Evolutionary conservation across 768 basidiomycete species (phyloP), one percentile per base, ranked within the genome.

Genomic region (Lactarius tabidus): DNA sequence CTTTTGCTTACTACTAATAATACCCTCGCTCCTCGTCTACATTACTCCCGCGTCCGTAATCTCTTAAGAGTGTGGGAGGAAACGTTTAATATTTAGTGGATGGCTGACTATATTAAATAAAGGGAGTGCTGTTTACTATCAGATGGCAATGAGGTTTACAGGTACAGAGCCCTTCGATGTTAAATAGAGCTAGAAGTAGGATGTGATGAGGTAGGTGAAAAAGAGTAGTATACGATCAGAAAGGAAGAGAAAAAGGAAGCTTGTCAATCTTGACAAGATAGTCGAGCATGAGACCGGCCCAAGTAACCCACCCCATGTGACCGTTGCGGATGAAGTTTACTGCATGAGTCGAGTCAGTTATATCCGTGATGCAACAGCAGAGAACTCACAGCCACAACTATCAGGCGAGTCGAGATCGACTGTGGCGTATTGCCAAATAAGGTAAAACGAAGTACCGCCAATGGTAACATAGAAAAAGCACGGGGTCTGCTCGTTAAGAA

Each of bases 401-500:
- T 66, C 67, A 12, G 64, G 63, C 4, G 54, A 54, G 57, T 72
- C 69, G 51, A 72, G 63, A 61, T 73, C 69, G 48, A 71, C 57
- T 23, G 67, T 69, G 43, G 33, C 17, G 33, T 72, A 68, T 57
- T 73, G 72, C 72, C 72, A 73, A 41, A 68, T 62, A 36, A 73
- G 48, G 56, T 72, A 70, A 20, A 65, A 55, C 15, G 66, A 67
- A 5, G 70, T 66, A 29, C 72, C 71, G 14, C 63, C 70, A 12
- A 72, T 60, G 15, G 64, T 62, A 38, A 73, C 52, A 52, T 57
- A 67, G 62, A 72, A 71, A 52, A 57, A 70, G 38, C 71, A 61
- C 17, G 62, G 41, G 1, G 70, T 70, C 48, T 71, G 67, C 2
- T 62, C 55, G 59, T 70, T 87, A 15, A 78, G 71, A 64, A 81